Conservation (phyloP, 106 monocot species). For the Cymbidium sinense region DNA sequence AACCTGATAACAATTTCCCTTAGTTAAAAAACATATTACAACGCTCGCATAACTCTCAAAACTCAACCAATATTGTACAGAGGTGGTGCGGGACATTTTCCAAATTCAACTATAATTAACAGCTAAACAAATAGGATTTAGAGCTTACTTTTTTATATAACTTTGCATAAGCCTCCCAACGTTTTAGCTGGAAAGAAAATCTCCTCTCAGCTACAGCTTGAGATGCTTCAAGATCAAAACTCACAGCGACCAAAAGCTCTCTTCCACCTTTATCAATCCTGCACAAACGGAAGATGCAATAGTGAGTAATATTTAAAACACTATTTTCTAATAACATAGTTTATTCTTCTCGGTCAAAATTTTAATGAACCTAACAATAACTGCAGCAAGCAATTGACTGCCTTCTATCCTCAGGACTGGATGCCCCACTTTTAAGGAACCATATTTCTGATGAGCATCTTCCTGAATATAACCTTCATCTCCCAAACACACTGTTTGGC, state of each 20-base stretch:
- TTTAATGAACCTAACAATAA: slow-evolving; percentile 59
- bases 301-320: background rate
- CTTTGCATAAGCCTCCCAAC: slow-evolving; percentile 86
- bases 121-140: background rate
- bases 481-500: slow-evolving; percentile 32
- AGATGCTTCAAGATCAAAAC: slow-evolving; percentile 85
- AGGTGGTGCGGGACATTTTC: background rate
- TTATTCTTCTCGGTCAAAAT: background rate
- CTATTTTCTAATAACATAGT: background rate
- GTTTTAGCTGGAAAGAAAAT: slow-evolving; percentile 48
- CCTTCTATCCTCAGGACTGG: slow-evolving; percentile 88
- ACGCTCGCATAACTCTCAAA: background rate
- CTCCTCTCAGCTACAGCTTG: slow-evolving; percentile 78
- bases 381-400: slow-evolving; percentile 82
- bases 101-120: background rate
- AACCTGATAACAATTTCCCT: background rate
- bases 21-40: background rate
- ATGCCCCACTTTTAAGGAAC: slow-evolving; percentile 75
- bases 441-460: slow-evolving; percentile 45
- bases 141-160: slow-evolving; percentile 70
- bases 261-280: slow-evolving; percentile 83
- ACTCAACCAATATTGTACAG: background rate
- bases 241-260: slow-evolving; percentile 87
- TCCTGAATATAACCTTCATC: slow-evolving; percentile 38
- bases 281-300: slow-evolving; percentile 7